Evolutionary conservation across 176 grass and related monocot species (phyloP).

Genomic region (Tillandsia fasciculata): DNA sequence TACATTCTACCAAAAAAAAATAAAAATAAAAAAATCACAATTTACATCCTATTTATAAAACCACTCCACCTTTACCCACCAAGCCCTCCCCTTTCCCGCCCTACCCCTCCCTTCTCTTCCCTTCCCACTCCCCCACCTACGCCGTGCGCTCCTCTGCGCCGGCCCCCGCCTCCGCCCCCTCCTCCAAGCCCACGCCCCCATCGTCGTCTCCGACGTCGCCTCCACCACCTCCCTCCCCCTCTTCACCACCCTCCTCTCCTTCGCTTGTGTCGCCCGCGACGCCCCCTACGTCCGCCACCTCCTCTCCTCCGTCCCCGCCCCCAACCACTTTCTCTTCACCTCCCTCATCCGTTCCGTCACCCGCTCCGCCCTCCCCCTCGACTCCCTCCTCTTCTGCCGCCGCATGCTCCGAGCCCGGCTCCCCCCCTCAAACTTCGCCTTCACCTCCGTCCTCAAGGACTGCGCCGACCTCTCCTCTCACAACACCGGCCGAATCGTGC

Average conservation of each 20-base stretch:
- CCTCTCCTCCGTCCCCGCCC: constrained; percentile 22
- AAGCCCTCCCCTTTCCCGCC: not conserved
- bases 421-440: constrained; percentile 36
- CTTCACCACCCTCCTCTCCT: constrained; percentile 38
- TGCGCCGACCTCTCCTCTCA: constrained; percentile 46
- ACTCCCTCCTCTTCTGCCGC: constrained; percentile 37
- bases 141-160: constrained; percentile 33
- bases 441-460: constrained; percentile 43
- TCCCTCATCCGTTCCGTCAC: constrained; percentile 28
- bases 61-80: too few species aligned
- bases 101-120: not conserved
- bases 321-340: constrained; percentile 44
- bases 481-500: constrained; percentile 24
- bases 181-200: constrained; percentile 39
- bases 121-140: constrained; percentile 36
- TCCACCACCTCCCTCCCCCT: constrained; percentile 16
- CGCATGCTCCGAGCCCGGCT: constrained; percentile 30
- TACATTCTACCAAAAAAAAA: too few species aligned
- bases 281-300: constrained; percentile 29
- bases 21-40: too few species aligned
- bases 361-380: constrained; percentile 17
- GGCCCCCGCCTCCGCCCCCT: constrained; percentile 31
- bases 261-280: constrained; percentile 14
- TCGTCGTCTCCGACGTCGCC: constrained; percentile 34
- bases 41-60: too few species aligned